These are phyloP conservation scores for Phytophthora pluvialis DNA, from an alignment of 352 stramenopile genomes.

Conservation along the genomic window DNA sequence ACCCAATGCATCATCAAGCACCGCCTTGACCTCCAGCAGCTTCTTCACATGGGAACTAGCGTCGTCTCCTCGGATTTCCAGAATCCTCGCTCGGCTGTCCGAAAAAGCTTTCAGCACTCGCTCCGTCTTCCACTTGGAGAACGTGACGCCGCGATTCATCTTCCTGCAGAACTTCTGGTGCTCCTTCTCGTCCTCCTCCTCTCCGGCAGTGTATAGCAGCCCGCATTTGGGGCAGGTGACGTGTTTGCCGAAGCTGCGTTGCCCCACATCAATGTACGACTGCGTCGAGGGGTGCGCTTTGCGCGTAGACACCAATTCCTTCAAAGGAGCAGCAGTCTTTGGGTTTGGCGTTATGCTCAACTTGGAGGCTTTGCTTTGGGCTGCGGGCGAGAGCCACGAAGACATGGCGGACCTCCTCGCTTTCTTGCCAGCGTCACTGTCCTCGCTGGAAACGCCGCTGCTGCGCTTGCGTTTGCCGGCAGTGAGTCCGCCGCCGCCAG, in stretches of 20 bases:
- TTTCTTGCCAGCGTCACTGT: conserved; percentile 18
- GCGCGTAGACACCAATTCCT: conserved; percentile 10
- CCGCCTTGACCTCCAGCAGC: conserved; percentile 68
- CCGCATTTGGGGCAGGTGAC: conserved; percentile 66
- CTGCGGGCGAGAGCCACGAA: conserved; percentile 19
- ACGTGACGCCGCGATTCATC: conserved; percentile 48
- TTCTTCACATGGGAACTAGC: conserved; percentile 69
- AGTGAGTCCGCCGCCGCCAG: conserved; percentile 6
- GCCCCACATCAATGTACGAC: conserved; percentile 78
- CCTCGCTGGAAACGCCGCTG: background rate
- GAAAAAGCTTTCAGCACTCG: conserved; percentile 52
- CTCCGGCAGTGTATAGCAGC: conserved; percentile 74
- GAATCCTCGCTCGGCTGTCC: conserved; percentile 50
- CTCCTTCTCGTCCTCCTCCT: conserved; percentile 77
- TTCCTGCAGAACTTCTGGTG: conserved; percentile 68
- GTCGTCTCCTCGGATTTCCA: conserved; percentile 71
- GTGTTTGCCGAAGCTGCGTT: conserved; percentile 72
- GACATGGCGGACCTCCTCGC: conserved; percentile 13
- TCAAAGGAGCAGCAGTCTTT: conserved; percentile 12
- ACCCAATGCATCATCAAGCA: conserved; percentile 78
- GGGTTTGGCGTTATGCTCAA: conserved; percentile 31
- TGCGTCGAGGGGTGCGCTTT: conserved; percentile 42
- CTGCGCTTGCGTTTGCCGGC: conserved; percentile 45
- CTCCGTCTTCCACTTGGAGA: conserved; percentile 78
- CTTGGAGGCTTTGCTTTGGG: conserved; percentile 23